Conservation (phyloP, 169 alveolate species). For the Toxoplasma gondii region DNA sequence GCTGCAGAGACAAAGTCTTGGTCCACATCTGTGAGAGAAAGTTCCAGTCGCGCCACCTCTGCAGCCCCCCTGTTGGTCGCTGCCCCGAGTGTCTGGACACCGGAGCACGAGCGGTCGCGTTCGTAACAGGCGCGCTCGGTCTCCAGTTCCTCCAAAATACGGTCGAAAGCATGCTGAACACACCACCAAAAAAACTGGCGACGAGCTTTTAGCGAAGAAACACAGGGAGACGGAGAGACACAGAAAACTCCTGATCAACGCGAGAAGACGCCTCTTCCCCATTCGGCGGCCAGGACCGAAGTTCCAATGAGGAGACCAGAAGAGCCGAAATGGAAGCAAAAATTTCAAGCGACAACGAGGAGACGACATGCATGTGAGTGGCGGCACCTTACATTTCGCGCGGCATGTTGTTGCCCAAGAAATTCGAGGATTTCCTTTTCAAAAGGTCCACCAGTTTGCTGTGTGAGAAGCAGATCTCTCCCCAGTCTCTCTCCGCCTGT, state of each 20-base stretch:
- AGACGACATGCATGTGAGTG: not conserved
- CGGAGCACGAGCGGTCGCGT: no score
- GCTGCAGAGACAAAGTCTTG: not conserved
- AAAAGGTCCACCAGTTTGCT: constrained; percentile 2
- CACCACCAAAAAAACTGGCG: not conserved
- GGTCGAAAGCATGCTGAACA: not conserved
- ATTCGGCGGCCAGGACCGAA: no score
- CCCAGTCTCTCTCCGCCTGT: not conserved
- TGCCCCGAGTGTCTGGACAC: no score
- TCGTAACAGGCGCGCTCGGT: not conserved
- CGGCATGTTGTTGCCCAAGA: not conserved
- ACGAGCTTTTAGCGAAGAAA: not conserved
- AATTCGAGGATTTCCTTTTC: constrained; percentile 3
- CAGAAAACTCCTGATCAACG: not conserved
- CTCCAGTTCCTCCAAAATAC: not conserved
- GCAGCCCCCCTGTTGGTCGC: no score
- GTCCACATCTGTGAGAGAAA: not conserved
- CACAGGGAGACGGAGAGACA: not conserved
- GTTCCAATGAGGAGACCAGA: no score
- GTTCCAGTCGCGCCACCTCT: no score
- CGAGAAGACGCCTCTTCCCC: not conserved
- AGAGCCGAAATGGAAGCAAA: not conserved
- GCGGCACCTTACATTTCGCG: not conserved
- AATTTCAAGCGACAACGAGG: not conserved
- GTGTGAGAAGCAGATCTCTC: not conserved